Conservation (phyloP, 2,329 filamentous ascomycete genomes). For the Epichloe aotearoae region DNA sequence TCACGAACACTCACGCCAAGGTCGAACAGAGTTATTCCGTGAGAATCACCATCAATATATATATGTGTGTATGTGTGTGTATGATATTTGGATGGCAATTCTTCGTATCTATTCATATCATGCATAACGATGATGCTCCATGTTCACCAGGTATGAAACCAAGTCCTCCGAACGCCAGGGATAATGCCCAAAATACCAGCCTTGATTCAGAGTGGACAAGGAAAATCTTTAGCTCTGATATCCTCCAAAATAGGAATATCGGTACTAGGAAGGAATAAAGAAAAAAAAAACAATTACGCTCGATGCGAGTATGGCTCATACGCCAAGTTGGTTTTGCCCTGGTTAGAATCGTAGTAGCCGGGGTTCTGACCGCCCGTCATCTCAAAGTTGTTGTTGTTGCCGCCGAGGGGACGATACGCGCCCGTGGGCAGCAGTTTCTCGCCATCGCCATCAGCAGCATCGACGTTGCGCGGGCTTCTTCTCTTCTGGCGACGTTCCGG, state of each 20-base stretch:
- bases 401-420: constrained; percentile 21
- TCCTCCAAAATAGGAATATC: background rate
- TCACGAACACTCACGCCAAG: background rate
- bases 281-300: constrained; percentile 23
- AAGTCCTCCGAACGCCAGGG: background rate
- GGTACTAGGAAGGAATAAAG: background rate
- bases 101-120: background rate
- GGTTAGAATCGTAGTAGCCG: constrained; percentile 24
- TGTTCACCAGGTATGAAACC: constrained; percentile 1
- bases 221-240: background rate
- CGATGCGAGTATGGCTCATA: constrained; percentile 53
- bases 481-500: constrained; percentile 23
- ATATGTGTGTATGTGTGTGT: background rate
- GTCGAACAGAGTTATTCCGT: too few relatives aligned
- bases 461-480: constrained; percentile 17
- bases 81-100: background rate
- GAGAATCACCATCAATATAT: too few relatives aligned
- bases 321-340: constrained; percentile 33
- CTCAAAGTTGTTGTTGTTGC: constrained; percentile 17
- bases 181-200: background rate
- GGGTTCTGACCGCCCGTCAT: constrained; percentile 17
- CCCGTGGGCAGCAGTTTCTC: constrained; percentile 39
- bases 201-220: background rate
- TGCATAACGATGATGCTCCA: constrained; percentile 3
- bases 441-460: constrained; percentile 29